Evolutionary conservation across 768 basidiomycete genomes (phyloP), one percentile per base, ranked within the genome.

Genomic region (Candolleomyces eurysporus): DNA sequence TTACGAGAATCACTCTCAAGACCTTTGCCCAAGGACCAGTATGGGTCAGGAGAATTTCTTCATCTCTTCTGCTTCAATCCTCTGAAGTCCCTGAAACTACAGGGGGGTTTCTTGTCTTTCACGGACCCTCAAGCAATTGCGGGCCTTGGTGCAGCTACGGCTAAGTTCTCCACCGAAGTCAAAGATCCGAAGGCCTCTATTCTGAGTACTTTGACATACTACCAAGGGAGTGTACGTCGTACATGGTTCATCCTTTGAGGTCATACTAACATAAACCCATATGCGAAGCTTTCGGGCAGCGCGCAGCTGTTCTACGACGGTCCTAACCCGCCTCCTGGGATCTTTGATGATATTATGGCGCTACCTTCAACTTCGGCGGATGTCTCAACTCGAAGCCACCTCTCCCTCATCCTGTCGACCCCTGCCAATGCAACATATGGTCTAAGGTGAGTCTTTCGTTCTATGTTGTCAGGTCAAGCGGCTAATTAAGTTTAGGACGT

Each of bases 221-320:
- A 75, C 5, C 64, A 70, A 4, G 71, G 71, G 17, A 56, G 71
- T 69, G 83, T 82, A 59, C 9, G 74, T 42, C 1, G 10, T 42
- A 4, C 26, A 26, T 26, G 4, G 26, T 51, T 13, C 43, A 39
- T 43, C 21, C 42, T 30, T 26, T 4, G 26, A 26, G 26, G 26
- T 26, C 26, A 4, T 26, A 26, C 4, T 26, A 26, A 26, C 26
- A 26, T 4, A 26, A 26, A 26, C 26, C 26, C 2, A 26, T 26
- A 26, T 26, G 10, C 30, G 4, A 40, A 63, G 62, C 57, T 56
- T 45, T 39, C 57, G n/a, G 56, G 74, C 11, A 64, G 61, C 7
- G 65, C 71, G 5, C 48, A 84, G 2, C 56, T 88, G n/a, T 90
- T 89, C 70, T 89, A 89, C 65, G 82, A 89, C 63, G 82, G 60